Conservation (phyloP, 768 basidiomycete species). For the Leccinum uliginosum region DNA sequence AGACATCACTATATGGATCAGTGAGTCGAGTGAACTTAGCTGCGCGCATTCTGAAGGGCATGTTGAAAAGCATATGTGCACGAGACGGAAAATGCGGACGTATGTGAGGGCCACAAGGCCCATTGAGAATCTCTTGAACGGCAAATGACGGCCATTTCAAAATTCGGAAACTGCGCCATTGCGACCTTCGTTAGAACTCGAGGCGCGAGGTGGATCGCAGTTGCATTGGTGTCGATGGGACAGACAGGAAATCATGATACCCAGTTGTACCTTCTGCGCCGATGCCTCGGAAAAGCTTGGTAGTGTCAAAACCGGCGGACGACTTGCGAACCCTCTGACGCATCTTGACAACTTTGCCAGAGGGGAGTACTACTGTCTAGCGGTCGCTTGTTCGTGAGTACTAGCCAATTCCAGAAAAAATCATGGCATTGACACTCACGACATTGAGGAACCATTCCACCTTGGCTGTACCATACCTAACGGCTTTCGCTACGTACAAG, state of each 20-base stretch:
- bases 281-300: slow-evolving; percentile 85
- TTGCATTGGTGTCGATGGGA: slow-evolving; percentile 33
- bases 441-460: slow-evolving; percentile 85
- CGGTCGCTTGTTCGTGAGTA: neutral
- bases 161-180: slow-evolving; percentile 81
- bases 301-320: slow-evolving; percentile 81
- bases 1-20: slow-evolving; percentile 53
- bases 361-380: slow-evolving; percentile 81
- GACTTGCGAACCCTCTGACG: slow-evolving; percentile 77
- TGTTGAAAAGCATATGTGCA: neutral
- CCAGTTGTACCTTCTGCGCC: slow-evolving; percentile 85
- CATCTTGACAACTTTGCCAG: slow-evolving; percentile 85
- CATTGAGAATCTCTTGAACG: slow-evolving; percentile 74
- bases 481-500: slow-evolving; percentile 58
- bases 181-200: slow-evolving; percentile 80
- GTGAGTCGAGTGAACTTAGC: slow-evolving; percentile 32
- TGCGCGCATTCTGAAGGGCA: slow-evolving; percentile 72
- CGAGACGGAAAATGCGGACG: slow-evolving; percentile 43
- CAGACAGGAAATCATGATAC: slow-evolving; percentile 60
- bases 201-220: slow-evolving; percentile 79
- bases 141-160: slow-evolving; percentile 71
- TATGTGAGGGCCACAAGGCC: slow-evolving; percentile 64
- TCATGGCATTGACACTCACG: slow-evolving; percentile 36
- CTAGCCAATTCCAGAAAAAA: neutral
- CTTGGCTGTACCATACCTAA: slow-evolving; percentile 83